Evolutionary conservation across 108 stramenopile species (phyloP), one percentile per base, ranked within the genome.

Genomic region (Nannochloropsis oceanica): DNA sequence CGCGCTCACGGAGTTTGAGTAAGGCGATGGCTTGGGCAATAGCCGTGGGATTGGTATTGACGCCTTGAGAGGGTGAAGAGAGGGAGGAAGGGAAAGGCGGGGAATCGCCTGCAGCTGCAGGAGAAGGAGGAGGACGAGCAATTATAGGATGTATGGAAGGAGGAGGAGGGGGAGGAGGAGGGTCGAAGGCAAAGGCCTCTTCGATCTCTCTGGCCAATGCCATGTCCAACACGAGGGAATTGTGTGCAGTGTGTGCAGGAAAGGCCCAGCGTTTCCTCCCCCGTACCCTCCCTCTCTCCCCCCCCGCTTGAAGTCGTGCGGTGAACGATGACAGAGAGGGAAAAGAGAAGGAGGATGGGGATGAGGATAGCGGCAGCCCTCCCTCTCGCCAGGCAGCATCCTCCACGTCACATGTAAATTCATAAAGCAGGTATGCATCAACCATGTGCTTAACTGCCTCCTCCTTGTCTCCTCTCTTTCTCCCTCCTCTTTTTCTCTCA

Each of bases 161-260:
- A 73, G 59, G 59, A 73, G 59, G 59, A 73, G 59, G 22, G 7
- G 59, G 59, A 18, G 59, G 18, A n/a, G 59, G 59, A 73, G 59
- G 22, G n/a, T n/a, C 59, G 2, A 18, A 73, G 59, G 59, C 59
- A 73, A 73, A 73, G 22, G 59, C 80, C 24, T 20, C 80, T 25
- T 26, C 26, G 24, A 81, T 25, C 9, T 81, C 80, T 25, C 25
- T 26, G 80, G 80, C 80, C 80, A 81, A 25, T 27, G 79, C 46
- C 27, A 86, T 26, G 79, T 79, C 44, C 59, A 86, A 73, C 12
- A 83, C 44, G 25, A 86, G 86, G 26, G 86, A 86, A 34, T 86
- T 86, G 82, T 86, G 86, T 3, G 86, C 81, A 10, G 86, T 86
- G 73, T 79, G 86, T 18, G 44, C 26, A 14, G 86, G 22, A 73